Percentiles rank a stretch among this genome's conserved stretches.
phyloP scores from a whole-genome alignment of 2,329 filamentous ascomycete species.

The Aulographum hederae region DNA sequence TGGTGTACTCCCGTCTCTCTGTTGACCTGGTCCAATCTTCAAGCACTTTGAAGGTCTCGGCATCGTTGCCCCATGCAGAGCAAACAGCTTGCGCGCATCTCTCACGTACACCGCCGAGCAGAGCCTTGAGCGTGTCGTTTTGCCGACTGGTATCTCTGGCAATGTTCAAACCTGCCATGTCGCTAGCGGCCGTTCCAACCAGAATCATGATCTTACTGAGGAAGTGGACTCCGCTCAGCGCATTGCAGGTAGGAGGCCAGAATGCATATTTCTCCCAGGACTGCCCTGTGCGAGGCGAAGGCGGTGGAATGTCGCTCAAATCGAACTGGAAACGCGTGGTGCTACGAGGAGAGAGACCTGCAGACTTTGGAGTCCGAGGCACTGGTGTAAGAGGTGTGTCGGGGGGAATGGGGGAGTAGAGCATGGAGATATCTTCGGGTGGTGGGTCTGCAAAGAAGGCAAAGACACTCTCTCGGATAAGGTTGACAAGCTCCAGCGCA shows the following conservation, averaged over 20 bases:
- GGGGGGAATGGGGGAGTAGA: slow-evolving; percentile 69
- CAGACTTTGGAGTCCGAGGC: slow-evolving; percentile 30
- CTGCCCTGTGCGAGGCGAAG: slow-evolving; percentile 56
- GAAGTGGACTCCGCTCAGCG: slow-evolving; percentile 80
- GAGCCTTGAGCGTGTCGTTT: slow-evolving; percentile 52
- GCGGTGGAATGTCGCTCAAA: slow-evolving; percentile 55
- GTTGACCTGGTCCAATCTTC: slow-evolving; percentile 74
- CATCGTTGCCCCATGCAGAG: slow-evolving; percentile 82
- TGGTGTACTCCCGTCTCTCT: slow-evolving; percentile 72
- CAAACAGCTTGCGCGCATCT: slow-evolving; percentile 72
- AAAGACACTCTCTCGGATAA: slow-evolving; percentile 62
- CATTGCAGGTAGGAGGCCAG: slow-evolving; percentile 88
- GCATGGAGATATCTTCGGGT: slow-evolving; percentile 71
- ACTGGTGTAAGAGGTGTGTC: slow-evolving; percentile 47
- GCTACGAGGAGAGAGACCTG: slow-evolving; percentile 39
- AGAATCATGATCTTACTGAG: slow-evolving; percentile 65
- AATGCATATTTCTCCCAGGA: slow-evolving; percentile 90
- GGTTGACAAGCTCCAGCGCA: slow-evolving; percentile 61
- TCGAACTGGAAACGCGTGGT: slow-evolving; percentile 70
- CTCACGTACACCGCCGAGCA: slow-evolving; percentile 67
- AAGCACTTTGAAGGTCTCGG: slow-evolving; percentile 77
- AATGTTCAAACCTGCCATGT: slow-evolving; percentile 60
- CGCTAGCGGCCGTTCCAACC: slow-evolving; percentile 71
- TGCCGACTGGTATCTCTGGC: slow-evolving; percentile 32
- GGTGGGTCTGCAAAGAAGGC: slow-evolving; percentile 77